Evolutionary conservation across 2,329 filamentous ascomycete species (phyloP).

Genomic region (Fusarium brevicatenulatum): DNA sequence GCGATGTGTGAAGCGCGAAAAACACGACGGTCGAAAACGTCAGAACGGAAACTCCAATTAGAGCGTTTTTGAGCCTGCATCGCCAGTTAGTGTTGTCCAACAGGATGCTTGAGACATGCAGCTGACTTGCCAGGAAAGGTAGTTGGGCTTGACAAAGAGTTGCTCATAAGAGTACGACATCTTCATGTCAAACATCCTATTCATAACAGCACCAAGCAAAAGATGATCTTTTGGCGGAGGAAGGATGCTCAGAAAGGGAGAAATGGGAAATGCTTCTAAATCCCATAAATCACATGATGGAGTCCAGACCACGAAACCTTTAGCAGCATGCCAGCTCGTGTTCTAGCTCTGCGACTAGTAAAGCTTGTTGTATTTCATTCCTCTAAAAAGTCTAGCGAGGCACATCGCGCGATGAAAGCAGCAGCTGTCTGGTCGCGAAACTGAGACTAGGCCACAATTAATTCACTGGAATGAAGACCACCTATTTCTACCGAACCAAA

Average conservation of each 20-base stretch:
- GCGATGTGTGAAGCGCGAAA: neutral
- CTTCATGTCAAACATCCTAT: neutral
- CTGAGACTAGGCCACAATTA: rapidly evolving
- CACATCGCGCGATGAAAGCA: neutral
- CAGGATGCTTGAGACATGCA: rapidly evolving
- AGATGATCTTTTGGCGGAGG: neutral
- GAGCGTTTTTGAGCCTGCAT: neutral
- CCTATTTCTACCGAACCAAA: neutral
- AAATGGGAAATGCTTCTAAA: neutral
- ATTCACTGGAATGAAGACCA: neutral
- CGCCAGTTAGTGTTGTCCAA: rapidly evolving
- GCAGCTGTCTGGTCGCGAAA: neutral
- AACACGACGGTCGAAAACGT: neutral
- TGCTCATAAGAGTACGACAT: neutral
- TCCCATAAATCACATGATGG: neutral
- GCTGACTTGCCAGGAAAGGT: neutral
- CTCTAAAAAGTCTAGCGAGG: neutral
- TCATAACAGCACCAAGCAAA: rapidly evolving
- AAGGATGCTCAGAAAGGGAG: neutral
- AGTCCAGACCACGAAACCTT: neutral
- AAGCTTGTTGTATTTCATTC: neutral
- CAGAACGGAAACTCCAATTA: neutral
- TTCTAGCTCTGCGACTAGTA: neutral
- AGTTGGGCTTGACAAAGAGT: neutral
- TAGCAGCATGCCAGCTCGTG: neutral